Evolutionary conservation across 1,284 basidiomycete genomes (phyloP).

Genomic region (Leccinum griseonigrum): DNA sequence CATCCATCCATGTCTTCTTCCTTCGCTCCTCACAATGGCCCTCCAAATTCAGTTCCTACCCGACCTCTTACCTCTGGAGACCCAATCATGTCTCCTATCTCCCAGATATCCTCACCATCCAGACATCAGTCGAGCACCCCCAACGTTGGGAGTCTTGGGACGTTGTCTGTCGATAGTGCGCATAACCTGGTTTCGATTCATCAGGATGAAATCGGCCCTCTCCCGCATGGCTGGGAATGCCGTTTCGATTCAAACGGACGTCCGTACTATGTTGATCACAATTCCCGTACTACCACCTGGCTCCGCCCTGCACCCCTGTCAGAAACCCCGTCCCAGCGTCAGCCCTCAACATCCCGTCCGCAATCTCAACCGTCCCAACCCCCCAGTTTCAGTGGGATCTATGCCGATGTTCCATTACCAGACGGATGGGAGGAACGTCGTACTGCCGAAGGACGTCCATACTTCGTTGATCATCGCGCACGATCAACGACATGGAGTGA

Average conservation of each 20-base stretch:
- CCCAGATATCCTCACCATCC: conserved; percentile 11
- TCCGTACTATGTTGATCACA: conserved; percentile 92
- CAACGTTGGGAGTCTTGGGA: conserved; percentile 1
- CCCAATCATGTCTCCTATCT: conserved; percentile 7
- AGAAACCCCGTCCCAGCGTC: conserved; percentile 13
- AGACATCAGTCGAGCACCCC: conserved; percentile 16
- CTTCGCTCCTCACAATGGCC: conserved; percentile 13
- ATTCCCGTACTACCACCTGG: conserved; percentile 94
- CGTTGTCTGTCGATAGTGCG: conserved; percentile 7
- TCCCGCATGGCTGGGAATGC: conserved; percentile 93
- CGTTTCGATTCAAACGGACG: conserved; percentile 80
- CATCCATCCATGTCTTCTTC: conserved; percentile 24
- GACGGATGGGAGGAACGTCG: conserved; percentile 98
- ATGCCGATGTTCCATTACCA: conserved; percentile 76
- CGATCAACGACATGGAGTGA: conserved; percentile 99
- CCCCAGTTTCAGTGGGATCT: conserved; percentile 19
- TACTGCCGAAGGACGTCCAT: conserved; percentile 96
- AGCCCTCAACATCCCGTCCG: conserved; percentile 6
- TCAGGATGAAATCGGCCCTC: conserved; percentile 25
- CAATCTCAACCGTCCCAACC: conserved; percentile 13
- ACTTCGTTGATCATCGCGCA: conserved; percentile 96
- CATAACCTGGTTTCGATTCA: conserved; percentile 4
- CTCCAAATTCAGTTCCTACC: conserved; percentile 9
- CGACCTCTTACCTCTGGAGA: conserved; percentile 22
- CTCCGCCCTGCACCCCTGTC: conserved; percentile 55